Evolutionary conservation across 345 rosid species (phyloP).

Genomic region (Gossypium raimondii): DNA sequence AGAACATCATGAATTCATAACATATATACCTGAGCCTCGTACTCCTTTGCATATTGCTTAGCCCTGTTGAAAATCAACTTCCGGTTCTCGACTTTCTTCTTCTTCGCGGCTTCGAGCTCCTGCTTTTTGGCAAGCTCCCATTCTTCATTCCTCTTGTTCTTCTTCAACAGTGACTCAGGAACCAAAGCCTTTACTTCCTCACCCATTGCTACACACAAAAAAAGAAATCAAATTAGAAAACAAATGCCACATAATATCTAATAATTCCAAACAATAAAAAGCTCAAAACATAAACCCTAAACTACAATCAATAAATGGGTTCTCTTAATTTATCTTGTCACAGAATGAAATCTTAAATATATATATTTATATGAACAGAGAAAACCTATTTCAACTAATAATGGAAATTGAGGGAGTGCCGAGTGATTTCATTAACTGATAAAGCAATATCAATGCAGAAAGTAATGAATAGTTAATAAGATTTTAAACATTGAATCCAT

Average conservation of each 20-base stretch:
- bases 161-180: conserved; percentile 82
- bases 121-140: conserved; percentile 53
- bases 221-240: background rate
- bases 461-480: background rate
- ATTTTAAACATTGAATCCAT: background rate
- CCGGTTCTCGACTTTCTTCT: conserved; percentile 50
- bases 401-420: background rate
- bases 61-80: conserved; percentile 58
- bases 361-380: background rate
- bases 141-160: conserved; percentile 67
- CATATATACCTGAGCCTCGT: conserved; percentile 42
- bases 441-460: background rate
- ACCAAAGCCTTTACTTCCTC: conserved; percentile 38
- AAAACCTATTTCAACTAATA: background rate
- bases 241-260: background rate
- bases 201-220: conserved; percentile 23
- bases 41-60: conserved; percentile 55
- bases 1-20: background rate
- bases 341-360: background rate
- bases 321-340: background rate
- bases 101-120: conserved; percentile 39
- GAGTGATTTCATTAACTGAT: background rate
- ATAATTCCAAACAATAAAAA: background rate
- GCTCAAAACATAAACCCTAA: background rate
- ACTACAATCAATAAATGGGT: background rate